Evolutionary conservation across 345 rosid species (phyloP).

Genomic region (Salix arbutifolia): DNA sequence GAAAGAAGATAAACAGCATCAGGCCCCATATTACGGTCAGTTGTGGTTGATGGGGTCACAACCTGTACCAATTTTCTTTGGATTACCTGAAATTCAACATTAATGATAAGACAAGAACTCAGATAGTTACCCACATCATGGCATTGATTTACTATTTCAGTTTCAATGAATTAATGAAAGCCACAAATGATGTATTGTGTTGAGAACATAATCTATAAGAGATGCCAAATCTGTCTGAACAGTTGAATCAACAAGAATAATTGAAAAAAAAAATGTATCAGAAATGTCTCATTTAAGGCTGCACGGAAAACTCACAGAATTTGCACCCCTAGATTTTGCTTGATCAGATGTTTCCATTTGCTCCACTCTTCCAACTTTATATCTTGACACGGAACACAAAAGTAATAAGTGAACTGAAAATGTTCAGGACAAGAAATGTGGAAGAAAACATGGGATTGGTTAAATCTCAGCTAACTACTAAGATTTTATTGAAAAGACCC

Average conservation of each 20-base stretch:
- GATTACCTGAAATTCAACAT: slow-evolving; percentile 53
- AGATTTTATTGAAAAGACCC: slow-evolving; percentile 4
- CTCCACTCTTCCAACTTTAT: slow-evolving; percentile 92
- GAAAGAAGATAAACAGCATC: slow-evolving; percentile 94
- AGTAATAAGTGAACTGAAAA: slow-evolving; percentile 3
- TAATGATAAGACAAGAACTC: background rate
- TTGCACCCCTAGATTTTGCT: slow-evolving; percentile 75
- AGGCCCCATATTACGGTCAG: slow-evolving; percentile 71
- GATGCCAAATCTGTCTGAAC: background rate
- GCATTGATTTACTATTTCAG: background rate
- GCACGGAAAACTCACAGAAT: slow-evolving; percentile 50
- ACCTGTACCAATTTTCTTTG: slow-evolving; percentile 72
- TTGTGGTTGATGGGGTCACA: slow-evolving; percentile 73
- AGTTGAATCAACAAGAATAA: background rate
- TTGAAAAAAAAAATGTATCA: slow-evolving; percentile 4
- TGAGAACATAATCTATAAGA: background rate
- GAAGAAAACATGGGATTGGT: slow-evolving; percentile 7
- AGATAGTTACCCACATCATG: background rate
- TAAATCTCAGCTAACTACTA: slow-evolving; percentile 4
- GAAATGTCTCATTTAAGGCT: slow-evolving; percentile 17
- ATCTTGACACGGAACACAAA: slow-evolving; percentile 45
- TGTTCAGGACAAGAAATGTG: slow-evolving; percentile 1
- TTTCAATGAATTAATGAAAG: background rate
- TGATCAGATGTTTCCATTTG: slow-evolving; percentile 86
- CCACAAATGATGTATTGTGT: background rate